Conservation (phyloP, 2,329 filamentous ascomycete genomes). For the Amylocarpus encephaloides region DNA sequence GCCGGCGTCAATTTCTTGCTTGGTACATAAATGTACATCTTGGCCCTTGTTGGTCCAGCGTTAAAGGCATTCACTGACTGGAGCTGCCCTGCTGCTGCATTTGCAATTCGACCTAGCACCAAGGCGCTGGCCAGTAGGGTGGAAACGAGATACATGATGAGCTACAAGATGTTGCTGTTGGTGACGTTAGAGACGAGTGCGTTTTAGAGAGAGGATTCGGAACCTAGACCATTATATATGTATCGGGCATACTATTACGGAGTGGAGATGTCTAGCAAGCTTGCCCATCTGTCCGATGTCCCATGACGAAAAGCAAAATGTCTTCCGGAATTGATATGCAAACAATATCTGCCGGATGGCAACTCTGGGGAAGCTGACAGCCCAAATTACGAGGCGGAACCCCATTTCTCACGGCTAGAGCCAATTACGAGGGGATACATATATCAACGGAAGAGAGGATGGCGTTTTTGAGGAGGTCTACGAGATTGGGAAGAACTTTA, state of each 20-base stretch:
- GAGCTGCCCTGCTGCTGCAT: slow-evolving; percentile 6
- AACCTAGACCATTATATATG: neutral
- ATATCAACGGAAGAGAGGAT: neutral
- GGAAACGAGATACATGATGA: slow-evolving; percentile 7
- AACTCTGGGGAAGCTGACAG: neutral
- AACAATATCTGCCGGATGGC: neutral
- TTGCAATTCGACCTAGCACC: slow-evolving; percentile 3
- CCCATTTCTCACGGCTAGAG: neutral
- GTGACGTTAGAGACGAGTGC: neutral
- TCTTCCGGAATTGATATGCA: neutral
- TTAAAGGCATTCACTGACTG: slow-evolving; percentile 20
- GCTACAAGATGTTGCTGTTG: neutral
- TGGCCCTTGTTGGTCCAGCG: slow-evolving; percentile 18
- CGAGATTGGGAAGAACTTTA: neutral
- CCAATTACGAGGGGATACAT: neutral
- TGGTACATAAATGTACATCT: slow-evolving; percentile 27
- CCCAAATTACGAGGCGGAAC: neutral
- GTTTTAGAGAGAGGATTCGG: neutral
- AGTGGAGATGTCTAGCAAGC: neutral
- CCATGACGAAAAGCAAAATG: neutral
- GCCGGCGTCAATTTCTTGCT: slow-evolving; percentile 12
- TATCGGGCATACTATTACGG: neutral
- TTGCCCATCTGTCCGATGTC: slow-evolving; percentile 3
- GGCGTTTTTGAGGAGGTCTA: neutral
- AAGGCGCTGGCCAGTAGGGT: slow-evolving; percentile 1